These are phyloP conservation scores for Fomitopsis pinicola DNA, from an alignment of 1,284 basidiomycete species.

Conservation along the genomic window DNA sequence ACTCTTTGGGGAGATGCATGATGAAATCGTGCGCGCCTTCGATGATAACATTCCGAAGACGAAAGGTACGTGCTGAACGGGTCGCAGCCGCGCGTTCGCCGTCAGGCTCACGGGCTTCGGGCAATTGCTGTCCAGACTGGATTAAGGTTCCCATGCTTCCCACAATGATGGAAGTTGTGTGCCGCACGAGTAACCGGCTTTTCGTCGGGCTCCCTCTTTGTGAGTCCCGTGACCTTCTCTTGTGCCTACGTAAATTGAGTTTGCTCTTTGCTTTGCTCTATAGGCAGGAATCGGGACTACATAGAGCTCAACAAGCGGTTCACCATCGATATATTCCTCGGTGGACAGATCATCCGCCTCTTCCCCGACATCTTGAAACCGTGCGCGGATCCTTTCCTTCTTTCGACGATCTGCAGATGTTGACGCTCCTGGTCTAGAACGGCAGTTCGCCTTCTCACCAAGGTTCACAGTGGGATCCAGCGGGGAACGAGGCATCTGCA, in stretches of 20 bases:
- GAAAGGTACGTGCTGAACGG: constrained; percentile 6
- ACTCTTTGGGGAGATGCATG: constrained; percentile 19
- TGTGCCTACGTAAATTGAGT: not conserved
- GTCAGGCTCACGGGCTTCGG: not conserved
- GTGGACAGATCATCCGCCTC: constrained; percentile 22
- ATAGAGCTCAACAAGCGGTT: constrained; percentile 30
- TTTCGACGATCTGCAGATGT: not conserved
- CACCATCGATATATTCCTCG: constrained; percentile 26
- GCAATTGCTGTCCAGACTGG: constrained; percentile 33
- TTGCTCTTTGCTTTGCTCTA: not conserved
- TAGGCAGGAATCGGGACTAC: constrained; percentile 36
- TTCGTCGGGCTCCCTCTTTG: constrained; percentile 39
- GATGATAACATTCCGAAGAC: constrained; percentile 19
- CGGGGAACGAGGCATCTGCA: constrained; percentile 24
- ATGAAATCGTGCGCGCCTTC: constrained; percentile 22
- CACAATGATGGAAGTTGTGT: constrained; percentile 35
- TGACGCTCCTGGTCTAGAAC: constrained; percentile 13
- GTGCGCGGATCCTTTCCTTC: not conserved
- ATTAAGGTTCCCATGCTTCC: constrained; percentile 25
- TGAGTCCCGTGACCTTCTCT: constrained; percentile 13
- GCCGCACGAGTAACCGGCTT: constrained; percentile 34
- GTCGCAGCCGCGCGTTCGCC: not conserved
- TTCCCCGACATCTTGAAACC: constrained; percentile 35
- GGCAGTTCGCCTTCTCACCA: constrained; percentile 20
- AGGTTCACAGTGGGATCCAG: constrained; percentile 11